Evolutionary conservation across 2,329 filamentous ascomycete species (phyloP).

Genomic region (Penicillium sp.): DNA sequence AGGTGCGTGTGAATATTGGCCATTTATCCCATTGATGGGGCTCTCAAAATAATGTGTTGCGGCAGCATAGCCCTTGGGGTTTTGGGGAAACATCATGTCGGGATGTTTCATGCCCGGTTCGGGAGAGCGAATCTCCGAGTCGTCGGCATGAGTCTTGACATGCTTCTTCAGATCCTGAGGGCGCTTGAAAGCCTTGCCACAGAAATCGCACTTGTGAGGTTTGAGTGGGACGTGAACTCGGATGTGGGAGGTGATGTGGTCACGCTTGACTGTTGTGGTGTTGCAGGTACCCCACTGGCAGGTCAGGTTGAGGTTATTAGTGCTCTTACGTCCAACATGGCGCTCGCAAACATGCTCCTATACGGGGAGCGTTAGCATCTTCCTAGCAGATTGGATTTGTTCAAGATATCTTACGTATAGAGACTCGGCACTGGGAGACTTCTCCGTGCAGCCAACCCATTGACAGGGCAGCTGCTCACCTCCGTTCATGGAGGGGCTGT

Average conservation of each 20-base stretch:
- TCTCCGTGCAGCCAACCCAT: conserved; percentile 63
- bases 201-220: conserved; percentile 98
- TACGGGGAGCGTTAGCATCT: not conserved
- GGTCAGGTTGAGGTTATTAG: conserved; percentile 95
- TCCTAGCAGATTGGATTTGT: too few species aligned
- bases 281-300: conserved; percentile 97
- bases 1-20: conserved; percentile 44
- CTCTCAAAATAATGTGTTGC: conserved; percentile 57
- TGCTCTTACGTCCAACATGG: conserved; percentile 97
- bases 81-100: conserved; percentile 42
- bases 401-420: conserved; percentile 54
- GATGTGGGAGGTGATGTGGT: conserved; percentile 98
- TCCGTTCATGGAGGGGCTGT: conserved; percentile 32
- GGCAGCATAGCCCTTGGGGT: conserved; percentile 41
- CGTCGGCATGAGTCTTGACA: conserved; percentile 97
- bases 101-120: conserved; percentile 54
- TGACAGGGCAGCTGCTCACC: conserved; percentile 53
- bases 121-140: conserved; percentile 72
- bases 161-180: conserved; percentile 99
- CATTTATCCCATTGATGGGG: conserved; percentile 50
- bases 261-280: conserved; percentile 96
- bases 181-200: conserved; percentile 97
- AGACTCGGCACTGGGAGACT: conserved; percentile 57
- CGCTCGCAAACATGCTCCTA: conserved; percentile 98
- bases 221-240: conserved; percentile 98